Conservation (phyloP, 2,329 filamentous ascomycete species). For the Elsinoe fawcettii region DNA sequence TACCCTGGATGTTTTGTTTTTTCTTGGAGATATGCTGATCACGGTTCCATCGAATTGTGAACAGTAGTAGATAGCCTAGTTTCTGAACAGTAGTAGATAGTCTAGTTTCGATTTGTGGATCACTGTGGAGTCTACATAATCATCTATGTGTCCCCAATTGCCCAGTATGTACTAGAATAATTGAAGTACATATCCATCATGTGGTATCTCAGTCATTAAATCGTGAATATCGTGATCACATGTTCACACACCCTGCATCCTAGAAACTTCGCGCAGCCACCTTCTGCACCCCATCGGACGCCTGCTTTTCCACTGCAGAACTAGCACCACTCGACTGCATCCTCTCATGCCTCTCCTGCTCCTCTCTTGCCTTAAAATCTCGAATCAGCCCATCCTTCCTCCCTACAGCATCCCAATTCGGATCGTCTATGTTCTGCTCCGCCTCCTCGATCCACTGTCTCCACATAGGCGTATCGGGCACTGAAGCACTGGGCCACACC, state of each 20-base stretch:
- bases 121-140: neutral
- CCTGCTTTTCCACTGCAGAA: neutral
- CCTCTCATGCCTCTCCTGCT: neutral
- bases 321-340: neutral
- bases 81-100: neutral
- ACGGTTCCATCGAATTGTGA: neutral
- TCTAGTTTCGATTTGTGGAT: neutral
- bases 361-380: neutral
- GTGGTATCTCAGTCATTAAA: neutral
- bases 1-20: slow-evolving; percentile 4
- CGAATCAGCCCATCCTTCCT: neutral
- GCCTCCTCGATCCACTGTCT: slow-evolving; percentile 8
- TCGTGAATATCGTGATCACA: neutral
- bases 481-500: neutral
- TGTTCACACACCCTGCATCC: neutral
- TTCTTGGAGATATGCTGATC: neutral
- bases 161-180: neutral
- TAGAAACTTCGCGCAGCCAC: slow-evolving; percentile 2
- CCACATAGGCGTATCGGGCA: slow-evolving; percentile 3
- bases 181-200: neutral
- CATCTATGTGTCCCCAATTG: neutral
- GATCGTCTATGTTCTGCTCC: neutral
- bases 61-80: neutral
- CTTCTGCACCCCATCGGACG: neutral
- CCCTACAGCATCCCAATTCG: slow-evolving; percentile 9